Evolutionary conservation across 257 asterid species (phyloP), one percentile per base, ranked within the genome.

Genomic region (Solanum pennellii): DNA sequence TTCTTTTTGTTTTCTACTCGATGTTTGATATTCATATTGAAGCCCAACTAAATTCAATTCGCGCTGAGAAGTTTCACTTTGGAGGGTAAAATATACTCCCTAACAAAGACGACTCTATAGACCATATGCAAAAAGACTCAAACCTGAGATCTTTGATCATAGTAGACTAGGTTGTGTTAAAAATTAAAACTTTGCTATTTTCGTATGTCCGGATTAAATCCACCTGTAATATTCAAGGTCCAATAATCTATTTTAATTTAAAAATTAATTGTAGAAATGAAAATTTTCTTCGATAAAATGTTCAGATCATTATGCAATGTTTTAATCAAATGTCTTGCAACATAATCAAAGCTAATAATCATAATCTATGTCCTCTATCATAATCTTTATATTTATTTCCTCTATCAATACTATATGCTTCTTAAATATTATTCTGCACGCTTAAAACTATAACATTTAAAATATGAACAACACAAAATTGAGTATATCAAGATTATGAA

Each of bases 101-200:
- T 52, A 2, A 52, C 3, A 52, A 52, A 52, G 11, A 0, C 0
- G 10, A 52, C 4, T 52, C 23, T 0, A 0, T 49, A 15, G 9
- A 49, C n/a, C 1, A 1, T 52, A 52, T 0, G 4, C 2, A 18
- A 52, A 15, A 52, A 18, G 10, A 52, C n/a, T 52, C n/a, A 15
- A 18, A 52, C 0, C 3, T 6, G 1, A 52, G 3, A 52, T 0
- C 0, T 16, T 3, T 49, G 0, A 6, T 52, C n/a, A 16, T 52
- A 52, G 0, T 52, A 52, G 10, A 9, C 1, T 52, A 52, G n/a
- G 62, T 52, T 52, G 11, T 52, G 1, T 52, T 52, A 6, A 52
- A 16, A 52, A 1, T 52, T 52, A 18, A 52, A 52, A 6, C 21
- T 52, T 42, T 42, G 47, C 5, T 42, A 10, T 42, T 0, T 1